A percentile compares a stretch with the other conserved stretches of the same genome.
Evolutionary conservation across 345 rosid genomes (phyloP).

Genomic region (Lumnitzera racemosa): DNA sequence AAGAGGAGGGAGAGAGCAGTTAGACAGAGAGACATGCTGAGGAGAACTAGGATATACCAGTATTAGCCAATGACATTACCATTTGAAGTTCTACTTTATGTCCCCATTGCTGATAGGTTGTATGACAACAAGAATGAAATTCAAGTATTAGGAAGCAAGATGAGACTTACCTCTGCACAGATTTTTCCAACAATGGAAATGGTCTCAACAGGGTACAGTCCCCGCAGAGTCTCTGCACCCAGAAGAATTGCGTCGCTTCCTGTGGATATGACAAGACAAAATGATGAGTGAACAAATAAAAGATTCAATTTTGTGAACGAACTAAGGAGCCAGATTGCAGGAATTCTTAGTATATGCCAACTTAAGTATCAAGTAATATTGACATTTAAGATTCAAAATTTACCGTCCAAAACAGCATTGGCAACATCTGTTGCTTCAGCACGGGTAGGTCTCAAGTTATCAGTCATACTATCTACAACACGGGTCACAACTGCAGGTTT

Average conservation of each 20-base stretch:
- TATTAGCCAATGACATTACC: too few species aligned
- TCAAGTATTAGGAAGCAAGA: background rate
- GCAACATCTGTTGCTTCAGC: constrained; percentile 99
- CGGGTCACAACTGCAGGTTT: constrained; percentile 90
- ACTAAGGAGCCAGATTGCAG: too few species aligned
- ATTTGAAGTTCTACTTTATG: background rate
- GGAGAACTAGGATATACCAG: too few species aligned
- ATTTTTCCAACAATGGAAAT: constrained; percentile 77
- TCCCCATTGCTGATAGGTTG: background rate
- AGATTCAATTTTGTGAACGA: background rate
- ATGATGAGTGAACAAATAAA: background rate
- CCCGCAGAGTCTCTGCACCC: constrained; percentile 97
- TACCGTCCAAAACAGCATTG: constrained; percentile 96
- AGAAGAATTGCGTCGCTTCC: constrained; percentile 94
- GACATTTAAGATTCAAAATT: constrained; percentile 6
- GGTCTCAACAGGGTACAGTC: constrained; percentile 85
- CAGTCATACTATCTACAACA: constrained; percentile 97
- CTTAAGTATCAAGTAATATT: background rate
- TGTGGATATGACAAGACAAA: constrained; percentile 17
- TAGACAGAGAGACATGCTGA: too few species aligned
- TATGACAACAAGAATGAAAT: background rate
- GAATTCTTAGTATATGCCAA: too few species aligned
- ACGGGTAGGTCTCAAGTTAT: constrained; percentile 95
- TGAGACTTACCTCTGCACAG: constrained; percentile 65
- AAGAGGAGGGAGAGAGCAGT: too few species aligned